Conservation (phyloP, 768 basidiomycete genomes). For the Pleurotus platypus region DNA sequence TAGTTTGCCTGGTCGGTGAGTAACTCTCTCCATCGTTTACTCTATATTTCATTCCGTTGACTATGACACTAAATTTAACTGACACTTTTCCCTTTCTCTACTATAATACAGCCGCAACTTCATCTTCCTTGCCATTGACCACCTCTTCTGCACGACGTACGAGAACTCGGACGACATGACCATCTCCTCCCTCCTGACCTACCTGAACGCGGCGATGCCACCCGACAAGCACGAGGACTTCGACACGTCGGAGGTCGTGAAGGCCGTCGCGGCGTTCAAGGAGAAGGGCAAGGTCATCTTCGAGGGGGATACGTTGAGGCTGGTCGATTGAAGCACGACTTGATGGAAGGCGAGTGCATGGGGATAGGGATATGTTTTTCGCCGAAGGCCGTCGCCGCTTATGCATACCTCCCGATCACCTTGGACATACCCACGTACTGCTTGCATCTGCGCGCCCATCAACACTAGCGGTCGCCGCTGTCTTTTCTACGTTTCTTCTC, state of each 20-base stretch:
- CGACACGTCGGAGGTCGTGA: conserved; percentile 68
- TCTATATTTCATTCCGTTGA: neutral
- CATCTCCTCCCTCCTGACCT: conserved; percentile 64
- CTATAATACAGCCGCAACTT: conserved; percentile 46
- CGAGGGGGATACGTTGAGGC: conserved; percentile 45
- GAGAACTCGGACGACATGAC: conserved; percentile 63
- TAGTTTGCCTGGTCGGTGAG: conserved; percentile 58
- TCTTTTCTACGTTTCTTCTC: too few species aligned
- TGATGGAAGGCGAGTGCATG: too few species aligned
- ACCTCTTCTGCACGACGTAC: conserved; percentile 70
- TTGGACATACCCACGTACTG: too few species aligned
- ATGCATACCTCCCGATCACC: too few species aligned
- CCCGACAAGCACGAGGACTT: conserved; percentile 80
- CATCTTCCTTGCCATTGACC: conserved; percentile 53
- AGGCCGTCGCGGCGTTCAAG: conserved; percentile 40
- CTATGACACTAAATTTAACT: too few species aligned
- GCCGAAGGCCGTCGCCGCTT: too few species aligned
- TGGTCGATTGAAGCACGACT: conserved; percentile 17
- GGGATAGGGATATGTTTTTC: too few species aligned
- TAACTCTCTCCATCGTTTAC: conserved; percentile 11
- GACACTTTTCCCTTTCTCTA: neutral
- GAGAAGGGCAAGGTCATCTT: conserved; percentile 46
- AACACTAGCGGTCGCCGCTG: too few species aligned
- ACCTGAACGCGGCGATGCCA: conserved; percentile 75
- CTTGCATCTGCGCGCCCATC: too few species aligned